Base-by-base conservation (phyloP, 1,284 basidiomycete species). In the Lignosus rhinocerotis region DNA sequence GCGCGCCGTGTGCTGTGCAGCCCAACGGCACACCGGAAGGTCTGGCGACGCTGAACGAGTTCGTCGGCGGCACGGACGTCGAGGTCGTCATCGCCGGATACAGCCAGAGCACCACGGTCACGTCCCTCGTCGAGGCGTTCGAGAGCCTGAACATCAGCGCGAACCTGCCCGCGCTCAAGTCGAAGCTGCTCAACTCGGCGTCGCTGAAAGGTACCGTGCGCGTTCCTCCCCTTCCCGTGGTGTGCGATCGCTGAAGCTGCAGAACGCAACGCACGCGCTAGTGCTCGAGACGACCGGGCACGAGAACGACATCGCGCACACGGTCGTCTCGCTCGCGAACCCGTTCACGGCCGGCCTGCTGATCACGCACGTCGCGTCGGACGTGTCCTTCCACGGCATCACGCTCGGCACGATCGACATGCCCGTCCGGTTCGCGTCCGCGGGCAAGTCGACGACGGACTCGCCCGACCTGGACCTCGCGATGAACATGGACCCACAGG, bases 401-500 rank as follows among this genome's bases (percentile, higher is more conserved):
- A 72, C 72, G 42, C 78, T 93, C 31, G 91, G 90, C 2, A 80
- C 78, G 30, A 91, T 93, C 64, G 76, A 82, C 56, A 80, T 81
- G 12, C 66, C 74, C 10, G 83, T 82, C 0, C 77, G 81, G 62
- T 90, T 91, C 66, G 68, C 70, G 11, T 78, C 82, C 0, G 67
- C 76, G 6, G 85, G 87, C 14, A 84, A 85, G 56, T 71, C 78
- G 6, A 82, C 78, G 3, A 86, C 83, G 1, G 73, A 76, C 34
- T 90, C 87, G 11, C 88, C 90, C 3, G 69, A 70, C 7, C 72
- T 92, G 56, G 73, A 84, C 54, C 73, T 93, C 46, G 74, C 83
- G 65, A 79, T 92, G 79, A 92, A 92, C 70, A 80, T 88, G 61
- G 86, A 90, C 64, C 90, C 88, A 21, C 72, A 82, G n/a, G 76